phyloP scores from a whole-genome alignment of 164 flowering plant species.

The Brasenia schreberi region DNA sequence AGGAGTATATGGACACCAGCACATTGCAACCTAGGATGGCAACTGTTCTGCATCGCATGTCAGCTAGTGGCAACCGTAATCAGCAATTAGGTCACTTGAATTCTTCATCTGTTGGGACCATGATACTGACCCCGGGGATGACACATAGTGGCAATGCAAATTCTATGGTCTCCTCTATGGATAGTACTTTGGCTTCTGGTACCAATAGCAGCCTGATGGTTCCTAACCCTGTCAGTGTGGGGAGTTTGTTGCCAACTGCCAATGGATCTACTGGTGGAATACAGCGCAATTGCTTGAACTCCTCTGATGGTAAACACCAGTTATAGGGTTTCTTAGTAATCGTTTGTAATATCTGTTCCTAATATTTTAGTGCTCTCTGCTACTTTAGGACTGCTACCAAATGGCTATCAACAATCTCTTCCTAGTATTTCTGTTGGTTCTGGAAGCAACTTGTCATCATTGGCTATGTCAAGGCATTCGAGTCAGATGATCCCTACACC shows the following conservation, averaged over 20 bases:
- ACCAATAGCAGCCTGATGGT: not conserved
- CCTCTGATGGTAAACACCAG: conserved; percentile 42
- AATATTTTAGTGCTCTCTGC: not conserved
- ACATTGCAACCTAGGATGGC: not conserved
- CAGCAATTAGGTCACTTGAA: conserved; percentile 18
- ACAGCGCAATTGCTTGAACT: conserved; percentile 34
- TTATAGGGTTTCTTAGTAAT: not conserved
- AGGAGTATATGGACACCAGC: conserved; percentile 6
- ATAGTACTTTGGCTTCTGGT: not conserved
- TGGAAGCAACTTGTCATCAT: conserved; percentile 37
- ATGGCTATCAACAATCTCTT: conserved; percentile 68
- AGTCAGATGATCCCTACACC: conserved; percentile 99
- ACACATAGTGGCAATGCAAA: not conserved
- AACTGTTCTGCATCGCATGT: not conserved
- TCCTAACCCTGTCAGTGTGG: conserved; percentile 31
- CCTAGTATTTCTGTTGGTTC: conserved; percentile 32
- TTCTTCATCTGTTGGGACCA: not conserved
- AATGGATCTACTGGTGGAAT: conserved; percentile 29
- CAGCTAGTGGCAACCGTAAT: conserved; percentile 1
- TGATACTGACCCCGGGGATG: not conserved
- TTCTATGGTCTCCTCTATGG: not conserved
- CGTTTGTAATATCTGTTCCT: not conserved
- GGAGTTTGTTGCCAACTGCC: conserved; percentile 36
- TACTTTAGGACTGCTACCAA: conserved; percentile 45
- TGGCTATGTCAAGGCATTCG: conserved; percentile 34